Evolutionary conservation across 2,329 filamentous ascomycete genomes (phyloP).

Genomic region (Chrysoporthe cubensis): DNA sequence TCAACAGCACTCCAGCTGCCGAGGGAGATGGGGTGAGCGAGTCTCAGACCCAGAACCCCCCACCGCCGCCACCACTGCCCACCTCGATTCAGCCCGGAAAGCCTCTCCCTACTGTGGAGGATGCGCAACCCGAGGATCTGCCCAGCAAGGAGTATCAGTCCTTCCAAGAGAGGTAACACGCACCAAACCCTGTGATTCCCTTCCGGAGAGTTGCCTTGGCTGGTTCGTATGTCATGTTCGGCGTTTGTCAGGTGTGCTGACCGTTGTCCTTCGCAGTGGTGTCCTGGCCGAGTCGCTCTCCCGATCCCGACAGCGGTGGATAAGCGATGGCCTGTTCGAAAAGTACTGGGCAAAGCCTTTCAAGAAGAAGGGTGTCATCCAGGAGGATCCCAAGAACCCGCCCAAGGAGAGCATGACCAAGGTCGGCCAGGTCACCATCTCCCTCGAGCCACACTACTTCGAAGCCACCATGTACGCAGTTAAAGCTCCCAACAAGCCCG

Average conservation of each 20-base stretch:
- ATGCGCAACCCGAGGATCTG: constrained; percentile 67
- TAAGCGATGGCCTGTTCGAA: constrained; percentile 72
- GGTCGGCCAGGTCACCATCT: constrained; percentile 73
- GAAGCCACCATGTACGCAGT: constrained; percentile 76
- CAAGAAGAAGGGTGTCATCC: constrained; percentile 67
- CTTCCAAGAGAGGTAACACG: constrained; percentile 68
- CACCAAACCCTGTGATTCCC: not conserved
- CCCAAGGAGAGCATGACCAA: constrained; percentile 73
- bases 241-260: constrained; percentile 30
- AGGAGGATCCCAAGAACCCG: constrained; percentile 68
- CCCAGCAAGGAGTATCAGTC: constrained; percentile 71
- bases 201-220: not conserved
- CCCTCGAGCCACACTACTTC: constrained; percentile 79
- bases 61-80: constrained; percentile 55
- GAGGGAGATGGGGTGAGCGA: constrained; percentile 34
- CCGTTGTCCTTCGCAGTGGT: constrained; percentile 54
- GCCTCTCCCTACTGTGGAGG: constrained; percentile 71
- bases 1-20: constrained; percentile 36
- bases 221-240: not conserved
- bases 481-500: constrained; percentile 62
- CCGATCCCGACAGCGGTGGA: constrained; percentile 75
- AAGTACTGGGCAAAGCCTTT: constrained; percentile 77
- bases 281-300: constrained; percentile 74
- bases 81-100: constrained; percentile 66
- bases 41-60: constrained; percentile 29